Evolutionary conservation across 2,329 filamentous ascomycete genomes (phyloP).

Genomic region (Blumeriella jaapii): DNA sequence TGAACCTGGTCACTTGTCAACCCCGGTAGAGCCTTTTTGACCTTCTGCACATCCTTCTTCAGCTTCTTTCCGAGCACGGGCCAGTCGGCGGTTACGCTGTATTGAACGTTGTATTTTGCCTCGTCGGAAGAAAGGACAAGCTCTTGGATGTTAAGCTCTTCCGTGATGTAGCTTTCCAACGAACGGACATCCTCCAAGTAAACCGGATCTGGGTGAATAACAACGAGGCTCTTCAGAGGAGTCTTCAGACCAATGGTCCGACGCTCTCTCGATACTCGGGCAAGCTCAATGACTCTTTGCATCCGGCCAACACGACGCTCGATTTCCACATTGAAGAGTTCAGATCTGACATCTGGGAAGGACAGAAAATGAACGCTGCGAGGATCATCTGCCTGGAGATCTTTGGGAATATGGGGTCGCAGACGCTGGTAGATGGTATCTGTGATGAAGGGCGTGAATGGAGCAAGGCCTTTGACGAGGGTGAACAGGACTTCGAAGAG

Average conservation of each 20-base stretch:
- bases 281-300: constrained; percentile 92
- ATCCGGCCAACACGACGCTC: constrained; percentile 82
- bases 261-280: constrained; percentile 74
- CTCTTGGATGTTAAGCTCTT: constrained; percentile 85
- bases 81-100: constrained; percentile 85
- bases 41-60: constrained; percentile 84
- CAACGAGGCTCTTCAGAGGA: constrained; percentile 77
- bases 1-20: constrained; percentile 75
- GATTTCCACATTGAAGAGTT: constrained; percentile 76
- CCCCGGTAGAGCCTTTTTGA: constrained; percentile 78
- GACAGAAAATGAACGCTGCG: constrained; percentile 86
- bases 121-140: constrained; percentile 78
- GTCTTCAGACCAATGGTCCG: constrained; percentile 79
- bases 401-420: constrained; percentile 67
- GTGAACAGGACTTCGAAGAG: constrained; percentile 91
- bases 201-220: constrained; percentile 72
- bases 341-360: constrained; percentile 79
- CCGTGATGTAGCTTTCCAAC: constrained; percentile 75
- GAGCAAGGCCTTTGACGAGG: constrained; percentile 75
- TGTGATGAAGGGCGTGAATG: constrained; percentile 91
- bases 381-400: constrained; percentile 56
- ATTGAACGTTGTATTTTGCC: constrained; percentile 82
- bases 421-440: constrained; percentile 88
- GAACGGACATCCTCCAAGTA: constrained; percentile 82
- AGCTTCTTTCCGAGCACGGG: constrained; percentile 92